Evolutionary conservation across 176 grass and related monocot genomes (phyloP).

Genomic region (Aegilops tauschii): DNA sequence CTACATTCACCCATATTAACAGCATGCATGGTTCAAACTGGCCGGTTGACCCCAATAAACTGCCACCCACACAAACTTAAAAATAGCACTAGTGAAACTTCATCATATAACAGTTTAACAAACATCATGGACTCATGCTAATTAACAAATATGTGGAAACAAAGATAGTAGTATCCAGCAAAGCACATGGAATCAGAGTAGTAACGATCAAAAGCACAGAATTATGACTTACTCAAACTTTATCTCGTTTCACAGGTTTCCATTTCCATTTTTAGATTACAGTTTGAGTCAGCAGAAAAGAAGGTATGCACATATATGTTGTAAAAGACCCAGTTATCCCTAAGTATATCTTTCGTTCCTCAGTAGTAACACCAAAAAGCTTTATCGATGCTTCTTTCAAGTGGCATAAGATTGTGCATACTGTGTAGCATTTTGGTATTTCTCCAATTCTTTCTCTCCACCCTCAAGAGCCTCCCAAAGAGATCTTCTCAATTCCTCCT

Average conservation of each 20-base stretch:
- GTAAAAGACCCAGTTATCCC: background rate
- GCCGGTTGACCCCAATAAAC: constrained; percentile 6
- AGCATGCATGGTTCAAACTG: constrained; percentile 2
- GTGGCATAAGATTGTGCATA: constrained; percentile 44
- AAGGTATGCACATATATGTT: constrained; percentile 5
- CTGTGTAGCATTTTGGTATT: constrained; percentile 45
- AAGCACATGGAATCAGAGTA: constrained; percentile 6
- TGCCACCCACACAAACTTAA: background rate
- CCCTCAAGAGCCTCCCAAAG: constrained; percentile 56
- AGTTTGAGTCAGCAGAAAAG: constrained; percentile 19
- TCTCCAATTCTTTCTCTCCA: constrained; percentile 59
- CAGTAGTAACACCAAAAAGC: background rate
- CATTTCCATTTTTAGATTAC: constrained; percentile 35
- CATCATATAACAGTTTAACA: background rate
- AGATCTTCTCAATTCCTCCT: constrained; percentile 53
- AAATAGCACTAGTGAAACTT: background rate
- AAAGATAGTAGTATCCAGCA: background rate
- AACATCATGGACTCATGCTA: background rate
- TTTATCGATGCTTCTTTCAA: constrained; percentile 33
- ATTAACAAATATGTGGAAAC: background rate
- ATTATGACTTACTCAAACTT: constrained; percentile 24
- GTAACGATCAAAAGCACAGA: background rate
- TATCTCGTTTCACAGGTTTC: background rate
- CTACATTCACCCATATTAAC: constrained; percentile 9
- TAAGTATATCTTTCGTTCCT: constrained; percentile 21